Base-by-base conservation (phyloP, 2,329 filamentous ascomycete genomes). In the Alternaria atra region DNA sequence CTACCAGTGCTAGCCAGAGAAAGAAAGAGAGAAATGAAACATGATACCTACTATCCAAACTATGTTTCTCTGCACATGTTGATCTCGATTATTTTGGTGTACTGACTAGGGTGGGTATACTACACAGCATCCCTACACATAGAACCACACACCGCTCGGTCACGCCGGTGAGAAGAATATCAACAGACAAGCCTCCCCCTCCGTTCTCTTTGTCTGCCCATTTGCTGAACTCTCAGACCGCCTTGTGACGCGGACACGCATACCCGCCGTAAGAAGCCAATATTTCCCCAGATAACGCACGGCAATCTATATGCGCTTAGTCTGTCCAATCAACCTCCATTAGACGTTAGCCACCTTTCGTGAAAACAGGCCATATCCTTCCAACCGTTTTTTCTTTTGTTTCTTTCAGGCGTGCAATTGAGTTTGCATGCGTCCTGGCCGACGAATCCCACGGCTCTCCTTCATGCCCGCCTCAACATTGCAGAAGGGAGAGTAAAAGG, bases 251-350 rank as follows among this genome's bases (percentile, higher is more conserved):
- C 20, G 25, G 29, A 32, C 52, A 29, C 32, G 25, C 42, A 37
- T 37, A 32, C 42, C 42, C 42, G 42, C 52, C 32, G 40, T 37
- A 48, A 48, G 32, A 47, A 55, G 52, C 52, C 52, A 55, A 34
- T 42, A 32, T 56, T 56, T 51, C 44, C 35, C 53, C 53, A 56
- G 53, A 56, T 56, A 32, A 56, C 29, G 52, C 23, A 48, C 27
- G 42, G 42, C 35, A 56, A 56, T 56, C 34, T 56, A 51, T 30
- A 56, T 56, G 53, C 53, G 53, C 53, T 51, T 51, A 51, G 43
- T 40, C 44, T 29, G 30, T 23, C 53, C 53, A 56, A 56, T 42
- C 43, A 50, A 5, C 34, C 27, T 23, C 35, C 6, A 40, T 32
- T 50, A 23, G 32, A 50, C 35, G 27, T 15, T 25, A 34, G 20